phyloP scores from a whole-genome alignment of 164 flowering plant genomes.

The Amborella trichopoda region DNA sequence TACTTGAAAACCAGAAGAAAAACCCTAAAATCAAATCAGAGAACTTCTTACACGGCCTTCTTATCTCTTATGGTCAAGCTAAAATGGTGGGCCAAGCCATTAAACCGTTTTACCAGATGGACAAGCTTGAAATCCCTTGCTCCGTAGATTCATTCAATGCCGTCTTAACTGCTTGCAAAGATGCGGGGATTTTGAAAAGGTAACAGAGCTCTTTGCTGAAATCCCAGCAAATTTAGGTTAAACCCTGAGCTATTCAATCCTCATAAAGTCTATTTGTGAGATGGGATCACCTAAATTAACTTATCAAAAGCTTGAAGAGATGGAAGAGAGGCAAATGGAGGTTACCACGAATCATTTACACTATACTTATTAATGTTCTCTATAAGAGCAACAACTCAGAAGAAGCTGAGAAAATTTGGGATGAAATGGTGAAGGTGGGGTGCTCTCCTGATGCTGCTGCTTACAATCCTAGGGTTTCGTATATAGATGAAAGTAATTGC shows the following conservation, averaged over 20 bases:
- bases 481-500: slow-evolving; percentile 34
- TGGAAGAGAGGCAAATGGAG: slow-evolving; percentile 48
- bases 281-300: slow-evolving; percentile 35
- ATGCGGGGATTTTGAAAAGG: slow-evolving; percentile 31
- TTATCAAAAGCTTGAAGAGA: slow-evolving; percentile 27
- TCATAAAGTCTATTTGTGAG: slow-evolving; percentile 51
- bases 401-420: slow-evolving; percentile 59
- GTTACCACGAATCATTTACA: slow-evolving; percentile 32
- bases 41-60: slow-evolving; percentile 39
- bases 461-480: slow-evolving; percentile 52
- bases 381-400: slow-evolving; percentile 39
- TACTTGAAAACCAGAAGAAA: slow-evolving; percentile 54
- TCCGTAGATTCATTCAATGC: slow-evolving; percentile 62
- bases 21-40: slow-evolving; percentile 24
- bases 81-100: slow-evolving; percentile 77
- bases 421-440: slow-evolving; percentile 47
- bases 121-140: slow-evolving; percentile 41
- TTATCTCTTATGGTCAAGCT: slow-evolving; percentile 59
- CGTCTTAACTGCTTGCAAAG: slow-evolving; percentile 40
- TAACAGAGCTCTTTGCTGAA: slow-evolving; percentile 40
- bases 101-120: slow-evolving; percentile 29
- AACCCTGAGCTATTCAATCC: slow-evolving; percentile 49
- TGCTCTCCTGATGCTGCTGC: slow-evolving; percentile 40
- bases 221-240: slow-evolving; percentile 29
- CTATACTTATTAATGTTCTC: slow-evolving; percentile 41